A percentile compares a stretch with the other conserved stretches of the same genome.
Evolutionary conservation across 257 asterid species (phyloP).

Genomic region (Mentha longifolia): DNA sequence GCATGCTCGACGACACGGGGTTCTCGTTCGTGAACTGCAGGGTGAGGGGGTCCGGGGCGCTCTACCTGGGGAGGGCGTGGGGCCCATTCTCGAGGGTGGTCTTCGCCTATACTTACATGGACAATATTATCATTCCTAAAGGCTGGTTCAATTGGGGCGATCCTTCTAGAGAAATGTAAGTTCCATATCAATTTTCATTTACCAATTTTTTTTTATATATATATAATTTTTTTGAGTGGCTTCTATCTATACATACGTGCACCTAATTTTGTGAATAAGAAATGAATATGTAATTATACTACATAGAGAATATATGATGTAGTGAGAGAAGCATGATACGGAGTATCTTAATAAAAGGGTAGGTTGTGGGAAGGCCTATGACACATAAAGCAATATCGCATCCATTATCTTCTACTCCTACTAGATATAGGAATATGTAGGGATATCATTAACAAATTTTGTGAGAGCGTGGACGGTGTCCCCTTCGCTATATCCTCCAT

Average conservation of each 20-base stretch:
- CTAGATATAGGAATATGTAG: background rate
- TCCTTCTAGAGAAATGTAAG: constrained; percentile 89
- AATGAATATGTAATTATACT: too few relatives aligned
- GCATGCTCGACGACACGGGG: constrained; percentile 77
- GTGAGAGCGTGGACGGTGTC: constrained; percentile 21
- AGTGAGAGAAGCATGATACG: background rate
- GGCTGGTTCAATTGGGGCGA: constrained; percentile 99
- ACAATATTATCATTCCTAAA: constrained; percentile 84
- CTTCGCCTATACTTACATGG: constrained; percentile 89
- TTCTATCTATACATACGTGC: too few relatives aligned
- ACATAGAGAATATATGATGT: too few relatives aligned
- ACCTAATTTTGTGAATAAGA: too few relatives aligned
- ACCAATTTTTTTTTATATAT: too few relatives aligned
- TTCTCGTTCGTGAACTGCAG: constrained; percentile 84
- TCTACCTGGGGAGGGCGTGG: constrained; percentile 98
- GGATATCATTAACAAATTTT: background rate
- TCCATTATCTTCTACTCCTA: background rate
- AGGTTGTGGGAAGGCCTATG: too few relatives aligned
- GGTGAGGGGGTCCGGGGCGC: constrained; percentile 93
- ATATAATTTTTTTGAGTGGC: too few relatives aligned
- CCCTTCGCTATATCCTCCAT: background rate
- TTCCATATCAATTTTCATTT: too few relatives aligned
- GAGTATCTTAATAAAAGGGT: background rate
- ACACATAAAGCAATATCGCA: background rate
- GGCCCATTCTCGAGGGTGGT: constrained; percentile 95